phyloP scores from a whole-genome alignment of 768 basidiomycete species.

The Collybiopsis confluens region DNA sequence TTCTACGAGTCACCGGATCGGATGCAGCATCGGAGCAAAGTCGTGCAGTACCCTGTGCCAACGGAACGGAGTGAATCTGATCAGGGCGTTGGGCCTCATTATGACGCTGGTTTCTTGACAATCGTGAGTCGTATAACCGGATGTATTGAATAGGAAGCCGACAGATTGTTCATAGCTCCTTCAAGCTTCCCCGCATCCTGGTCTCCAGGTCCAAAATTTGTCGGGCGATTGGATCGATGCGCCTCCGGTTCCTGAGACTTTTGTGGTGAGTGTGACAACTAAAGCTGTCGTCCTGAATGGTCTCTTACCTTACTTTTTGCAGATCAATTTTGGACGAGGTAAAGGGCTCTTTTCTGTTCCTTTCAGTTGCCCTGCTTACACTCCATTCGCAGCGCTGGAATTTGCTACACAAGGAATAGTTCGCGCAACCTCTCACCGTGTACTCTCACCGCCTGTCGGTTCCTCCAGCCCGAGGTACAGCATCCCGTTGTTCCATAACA shows the following conservation, averaged over 20 bases:
- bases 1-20: slow-evolving; percentile 59
- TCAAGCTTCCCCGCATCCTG: slow-evolving; percentile 73
- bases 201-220: slow-evolving; percentile 81
- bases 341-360: background rate
- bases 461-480: slow-evolving; percentile 68
- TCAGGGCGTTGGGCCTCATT: slow-evolving; percentile 85
- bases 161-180: slow-evolving; percentile 46
- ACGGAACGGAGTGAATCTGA: slow-evolving; percentile 35
- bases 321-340: slow-evolving; percentile 16
- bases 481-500: slow-evolving; percentile 84
- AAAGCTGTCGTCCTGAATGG: background rate
- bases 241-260: slow-evolving; percentile 72
- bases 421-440: slow-evolving; percentile 77
- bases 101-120: slow-evolving; percentile 78
- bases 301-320: background rate
- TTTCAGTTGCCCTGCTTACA: too few species aligned
- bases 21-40: slow-evolving; percentile 75
- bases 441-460: slow-evolving; percentile 57
- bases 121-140: slow-evolving; percentile 43
- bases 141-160: background rate
- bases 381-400: slow-evolving; percentile 53
- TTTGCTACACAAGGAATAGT: slow-evolving; percentile 73
- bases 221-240: slow-evolving; percentile 80
- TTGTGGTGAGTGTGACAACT: slow-evolving; percentile 50
- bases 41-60: slow-evolving; percentile 72